Conservation (phyloP, 805 yeast genomes). For the Candida sithepensis region DNA sequence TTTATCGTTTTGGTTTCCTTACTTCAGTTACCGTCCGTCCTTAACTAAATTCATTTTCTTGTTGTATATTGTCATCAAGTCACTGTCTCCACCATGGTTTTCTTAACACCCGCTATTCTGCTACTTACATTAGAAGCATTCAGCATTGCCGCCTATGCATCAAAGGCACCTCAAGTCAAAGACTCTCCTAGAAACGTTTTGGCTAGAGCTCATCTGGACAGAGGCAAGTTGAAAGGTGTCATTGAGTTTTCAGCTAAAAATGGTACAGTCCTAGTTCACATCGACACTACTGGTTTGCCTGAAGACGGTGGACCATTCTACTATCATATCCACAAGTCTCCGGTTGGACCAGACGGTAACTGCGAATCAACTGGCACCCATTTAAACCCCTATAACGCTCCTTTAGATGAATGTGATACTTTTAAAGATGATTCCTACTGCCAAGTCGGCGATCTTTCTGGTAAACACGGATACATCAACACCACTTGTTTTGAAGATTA, state of each 20-base stretch:
- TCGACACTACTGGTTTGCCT: slow-evolving; percentile 70
- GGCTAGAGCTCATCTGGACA: slow-evolving; percentile 57
- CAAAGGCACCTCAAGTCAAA: slow-evolving; percentile 46
- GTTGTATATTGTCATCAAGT: background rate
- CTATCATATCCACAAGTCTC: slow-evolving; percentile 63
- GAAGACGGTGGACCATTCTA: slow-evolving; percentile 61
- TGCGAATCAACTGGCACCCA: slow-evolving; percentile 57
- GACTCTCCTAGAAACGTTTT: slow-evolving; percentile 48
- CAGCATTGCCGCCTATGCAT: slow-evolving; percentile 26
- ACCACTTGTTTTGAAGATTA: slow-evolving; percentile 64
- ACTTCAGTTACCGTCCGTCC: no score
- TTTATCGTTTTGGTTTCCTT: no score
- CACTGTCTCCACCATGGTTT: slow-evolving; percentile 15
- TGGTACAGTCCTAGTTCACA: slow-evolving; percentile 60
- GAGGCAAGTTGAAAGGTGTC: slow-evolving; percentile 43
- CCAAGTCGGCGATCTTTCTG: slow-evolving; percentile 73
- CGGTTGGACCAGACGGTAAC: slow-evolving; percentile 46
- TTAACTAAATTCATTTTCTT: no score
- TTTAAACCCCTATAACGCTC: slow-evolving; percentile 62
- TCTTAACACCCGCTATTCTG: slow-evolving; percentile 10
- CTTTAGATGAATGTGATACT: slow-evolving; percentile 44
- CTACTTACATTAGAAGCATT: slow-evolving; percentile 11
- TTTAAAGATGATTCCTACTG: slow-evolving; percentile 52
- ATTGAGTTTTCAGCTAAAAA: slow-evolving; percentile 59
- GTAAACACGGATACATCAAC: slow-evolving; percentile 72